Conservation (phyloP, 345 rosid genomes). For the Corchorus capsularis region DNA sequence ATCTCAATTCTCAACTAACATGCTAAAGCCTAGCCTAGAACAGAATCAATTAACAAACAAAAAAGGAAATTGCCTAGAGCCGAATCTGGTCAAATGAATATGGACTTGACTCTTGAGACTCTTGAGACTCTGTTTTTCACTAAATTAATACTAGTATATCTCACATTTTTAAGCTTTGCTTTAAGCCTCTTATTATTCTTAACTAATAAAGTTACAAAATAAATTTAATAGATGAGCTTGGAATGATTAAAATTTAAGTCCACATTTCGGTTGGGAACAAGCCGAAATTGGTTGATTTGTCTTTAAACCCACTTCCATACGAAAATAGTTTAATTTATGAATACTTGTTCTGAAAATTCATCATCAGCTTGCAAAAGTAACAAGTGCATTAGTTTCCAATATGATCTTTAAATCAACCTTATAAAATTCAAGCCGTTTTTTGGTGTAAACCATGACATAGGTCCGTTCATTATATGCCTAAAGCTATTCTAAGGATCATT, state of each 20-base stretch:
- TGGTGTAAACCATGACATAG: too few relatives aligned
- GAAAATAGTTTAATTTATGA: too few relatives aligned
- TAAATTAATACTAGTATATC: background rate
- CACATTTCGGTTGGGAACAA: constrained; percentile 4
- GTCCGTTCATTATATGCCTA: too few relatives aligned
- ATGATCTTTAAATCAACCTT: background rate
- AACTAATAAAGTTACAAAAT: too few relatives aligned
- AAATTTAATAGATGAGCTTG: too few relatives aligned
- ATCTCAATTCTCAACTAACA: background rate
- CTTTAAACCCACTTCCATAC: too few relatives aligned
- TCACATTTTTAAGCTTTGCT: too few relatives aligned
- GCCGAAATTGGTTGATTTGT: too few relatives aligned
- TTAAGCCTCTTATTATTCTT: too few relatives aligned
- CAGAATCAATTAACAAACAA: background rate
- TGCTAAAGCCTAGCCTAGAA: background rate
- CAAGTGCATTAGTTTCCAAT: background rate
- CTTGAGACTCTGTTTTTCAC: background rate
- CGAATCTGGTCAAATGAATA: constrained; percentile 1
- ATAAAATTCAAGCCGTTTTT: background rate
- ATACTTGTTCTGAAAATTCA: background rate
- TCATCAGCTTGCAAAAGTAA: background rate
- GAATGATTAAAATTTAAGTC: too few relatives aligned
- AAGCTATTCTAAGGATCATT: too few relatives aligned
- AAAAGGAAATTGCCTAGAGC: too few relatives aligned
- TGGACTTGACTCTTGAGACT: background rate